phyloP scores from a whole-genome alignment of 139 green algal species.

The Volvox africanus region DNA sequence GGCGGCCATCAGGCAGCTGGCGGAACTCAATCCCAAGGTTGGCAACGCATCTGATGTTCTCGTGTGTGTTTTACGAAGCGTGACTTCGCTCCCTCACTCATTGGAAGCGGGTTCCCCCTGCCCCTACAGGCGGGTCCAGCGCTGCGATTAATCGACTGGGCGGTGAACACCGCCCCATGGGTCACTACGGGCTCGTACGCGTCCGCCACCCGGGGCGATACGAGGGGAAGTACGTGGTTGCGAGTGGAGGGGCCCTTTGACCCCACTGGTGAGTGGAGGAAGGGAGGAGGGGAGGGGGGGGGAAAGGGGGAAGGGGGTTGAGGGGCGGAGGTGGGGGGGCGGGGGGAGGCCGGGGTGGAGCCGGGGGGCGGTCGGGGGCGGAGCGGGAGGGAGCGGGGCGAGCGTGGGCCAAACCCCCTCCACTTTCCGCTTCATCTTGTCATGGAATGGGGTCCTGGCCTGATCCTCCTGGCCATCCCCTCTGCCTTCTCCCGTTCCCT shows the following conservation, averaged over 20 bases:
- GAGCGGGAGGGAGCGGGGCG: too few species aligned
- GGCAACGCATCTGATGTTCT: background rate
- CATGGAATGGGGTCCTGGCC: too few species aligned
- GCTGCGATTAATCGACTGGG: slow-evolving; percentile 56
- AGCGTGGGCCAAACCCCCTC: too few species aligned
- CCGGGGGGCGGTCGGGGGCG: too few species aligned
- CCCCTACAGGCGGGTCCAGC: slow-evolving; percentile 30
- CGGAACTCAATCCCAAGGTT: slow-evolving; percentile 43
- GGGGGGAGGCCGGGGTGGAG: too few species aligned
- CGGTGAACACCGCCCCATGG: slow-evolving; percentile 49
- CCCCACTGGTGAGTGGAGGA: slow-evolving; percentile 44
- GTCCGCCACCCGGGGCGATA: slow-evolving; percentile 23
- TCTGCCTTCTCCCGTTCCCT: background rate
- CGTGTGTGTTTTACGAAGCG: background rate
- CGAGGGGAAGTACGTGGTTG: slow-evolving; percentile 14
- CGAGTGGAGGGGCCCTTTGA: slow-evolving; percentile 47
- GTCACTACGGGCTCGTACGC: slow-evolving; percentile 49
- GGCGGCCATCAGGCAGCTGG: slow-evolving; percentile 36
- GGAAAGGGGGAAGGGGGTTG: background rate
- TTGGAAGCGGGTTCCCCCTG: background rate
- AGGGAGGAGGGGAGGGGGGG: background rate
- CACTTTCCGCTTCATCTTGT: too few species aligned
- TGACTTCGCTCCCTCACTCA: too few species aligned
- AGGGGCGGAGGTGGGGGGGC: too few species aligned
- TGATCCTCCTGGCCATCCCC: too few species aligned